Base-by-base conservation (phyloP, 495 filamentous ascomycete species). In the Penicillium mononematosum region DNA sequence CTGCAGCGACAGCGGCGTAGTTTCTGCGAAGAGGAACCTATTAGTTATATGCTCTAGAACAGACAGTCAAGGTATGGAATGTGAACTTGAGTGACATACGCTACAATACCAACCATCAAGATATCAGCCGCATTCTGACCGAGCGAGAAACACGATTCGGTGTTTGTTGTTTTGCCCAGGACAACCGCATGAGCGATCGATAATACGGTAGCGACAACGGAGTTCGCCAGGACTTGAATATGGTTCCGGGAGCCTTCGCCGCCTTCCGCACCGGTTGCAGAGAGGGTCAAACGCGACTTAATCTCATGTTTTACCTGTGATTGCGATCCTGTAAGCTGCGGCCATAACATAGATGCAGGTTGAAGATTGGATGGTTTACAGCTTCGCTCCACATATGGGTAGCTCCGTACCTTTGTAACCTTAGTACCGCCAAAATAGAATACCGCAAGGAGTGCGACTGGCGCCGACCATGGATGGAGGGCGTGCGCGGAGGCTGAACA, bases 201-300 rank as follows among this genome's bases (percentile, higher is more conserved):
- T 38, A 97, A 75, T 10, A 90, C 69, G 20, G 88, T 88, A 16
- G 90, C 91, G 20, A 88, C 85, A 48, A 86, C 68, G 6, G 90
- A 94, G 70, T 97, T 98, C 31, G 91, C 91, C 14, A 97, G 74
- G 10, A 98, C 94, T 78, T 98, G 94, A 50, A 92, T 76, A 70
- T 94, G 88, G 5, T 84, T 96, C 17, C 94, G 81, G 4, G 88
- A 80, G 5, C 88, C 89, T 70, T 96, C 91, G 54, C 89, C 89
- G 52, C 88, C 89, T 10, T 83, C 68, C 17, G 80, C 69, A 45
- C 91, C 91, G 31, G 83, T 78, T 7, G 90, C 82, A 42, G 87
- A 87, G 47, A 93, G 72, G 0, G 94, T 98, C 46, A 96, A 76
- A 29, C 75, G 82, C 0, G 86, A 81, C 75, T 98, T 98, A 66